Evolutionary conservation across 768 basidiomycete species (phyloP).

Genomic region (Pleurotus tuoliensis): DNA sequence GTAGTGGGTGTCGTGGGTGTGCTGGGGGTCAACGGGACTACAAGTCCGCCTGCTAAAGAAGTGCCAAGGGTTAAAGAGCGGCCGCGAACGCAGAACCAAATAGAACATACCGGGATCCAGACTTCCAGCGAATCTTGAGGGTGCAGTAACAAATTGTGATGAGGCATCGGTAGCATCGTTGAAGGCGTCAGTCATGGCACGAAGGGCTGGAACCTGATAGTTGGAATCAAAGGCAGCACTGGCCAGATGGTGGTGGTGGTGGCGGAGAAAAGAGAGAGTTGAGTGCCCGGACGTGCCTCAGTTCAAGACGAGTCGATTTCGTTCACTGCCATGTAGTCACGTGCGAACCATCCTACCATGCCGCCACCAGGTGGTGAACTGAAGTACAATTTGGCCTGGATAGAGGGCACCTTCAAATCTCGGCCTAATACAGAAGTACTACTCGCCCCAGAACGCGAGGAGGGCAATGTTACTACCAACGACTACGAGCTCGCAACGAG

Average conservation of each 20-base stretch:
- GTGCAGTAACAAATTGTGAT: conserved; percentile 5
- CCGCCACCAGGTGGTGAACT: neutral
- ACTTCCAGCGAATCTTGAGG: conserved; percentile 7
- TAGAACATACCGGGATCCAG: conserved; percentile 20
- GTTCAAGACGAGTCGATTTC: neutral
- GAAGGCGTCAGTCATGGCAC: neutral
- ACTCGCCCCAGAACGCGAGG: conserved; percentile 47
- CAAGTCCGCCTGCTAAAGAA: conserved; percentile 17
- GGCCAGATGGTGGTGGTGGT: conserved; percentile 29
- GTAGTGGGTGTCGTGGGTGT: conserved; percentile 33
- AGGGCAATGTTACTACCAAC: conserved; percentile 42
- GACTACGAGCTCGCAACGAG: conserved; percentile 54
- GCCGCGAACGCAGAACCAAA: neutral
- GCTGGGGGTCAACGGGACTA: conserved; percentile 24
- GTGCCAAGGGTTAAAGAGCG: conserved; percentile 4
- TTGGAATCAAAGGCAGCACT: conserved; percentile 26
- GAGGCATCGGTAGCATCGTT: conserved; percentile 6
- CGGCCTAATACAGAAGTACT: conserved; percentile 39
- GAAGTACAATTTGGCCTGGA: conserved; percentile 21
- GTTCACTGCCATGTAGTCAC: neutral
- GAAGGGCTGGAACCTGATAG: neutral
- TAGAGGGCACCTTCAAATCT: conserved; percentile 40
- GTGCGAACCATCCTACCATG: neutral
- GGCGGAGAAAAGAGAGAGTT: neutral
- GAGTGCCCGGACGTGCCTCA: neutral